Evolutionary conservation across 495 filamentous ascomycete species (phyloP).

Genomic region (Penicillium cosmopolitanum): DNA sequence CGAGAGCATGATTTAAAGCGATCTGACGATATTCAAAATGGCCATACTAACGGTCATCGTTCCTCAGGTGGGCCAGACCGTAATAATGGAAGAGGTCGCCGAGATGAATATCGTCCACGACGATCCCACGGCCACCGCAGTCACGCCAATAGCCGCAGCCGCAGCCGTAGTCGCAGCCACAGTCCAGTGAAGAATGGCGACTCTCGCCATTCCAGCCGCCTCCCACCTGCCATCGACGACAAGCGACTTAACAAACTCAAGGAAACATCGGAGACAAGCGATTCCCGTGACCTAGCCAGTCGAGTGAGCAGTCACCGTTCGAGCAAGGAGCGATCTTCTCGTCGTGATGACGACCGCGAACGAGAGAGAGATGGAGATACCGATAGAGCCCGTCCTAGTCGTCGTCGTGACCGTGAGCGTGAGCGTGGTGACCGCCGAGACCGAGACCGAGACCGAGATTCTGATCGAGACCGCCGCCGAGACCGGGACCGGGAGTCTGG

Average conservation of each 20-base stretch:
- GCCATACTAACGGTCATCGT: conserved; percentile 28
- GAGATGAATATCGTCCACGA: conserved; percentile 45
- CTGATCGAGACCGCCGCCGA: conserved; percentile 41
- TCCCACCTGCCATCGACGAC: conserved; percentile 22
- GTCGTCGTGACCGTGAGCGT: conserved; percentile 33
- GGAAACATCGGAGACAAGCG: conserved; percentile 14
- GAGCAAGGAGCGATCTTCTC: conserved; percentile 43
- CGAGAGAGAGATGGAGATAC: conserved; percentile 21
- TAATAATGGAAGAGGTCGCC: conserved; percentile 46
- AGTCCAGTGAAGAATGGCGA: conserved; percentile 35
- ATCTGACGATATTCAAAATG: conserved; percentile 8
- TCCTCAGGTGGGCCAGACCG: conserved; percentile 56
- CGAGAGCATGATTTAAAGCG: conserved; percentile 44
- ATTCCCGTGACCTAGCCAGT: conserved; percentile 21
- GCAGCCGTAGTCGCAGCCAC: no score
- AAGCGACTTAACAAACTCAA: conserved; percentile 22
- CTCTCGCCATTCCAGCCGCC: conserved; percentile 27
- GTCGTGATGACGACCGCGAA: conserved; percentile 41
- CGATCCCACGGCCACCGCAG: conserved; percentile 55
- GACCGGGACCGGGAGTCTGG: conserved; percentile 37
- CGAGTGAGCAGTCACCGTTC: conserved; percentile 39
- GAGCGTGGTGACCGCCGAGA: conserved; percentile 41
- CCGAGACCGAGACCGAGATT: conserved; percentile 34
- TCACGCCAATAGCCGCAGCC: conserved; percentile 38
- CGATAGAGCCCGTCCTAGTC: conserved; percentile 28